Evolutionary conservation across 306 rosid genomes (phyloP), one percentile per base, ranked within the genome.

Genomic region (Ziziphus jujuba): DNA sequence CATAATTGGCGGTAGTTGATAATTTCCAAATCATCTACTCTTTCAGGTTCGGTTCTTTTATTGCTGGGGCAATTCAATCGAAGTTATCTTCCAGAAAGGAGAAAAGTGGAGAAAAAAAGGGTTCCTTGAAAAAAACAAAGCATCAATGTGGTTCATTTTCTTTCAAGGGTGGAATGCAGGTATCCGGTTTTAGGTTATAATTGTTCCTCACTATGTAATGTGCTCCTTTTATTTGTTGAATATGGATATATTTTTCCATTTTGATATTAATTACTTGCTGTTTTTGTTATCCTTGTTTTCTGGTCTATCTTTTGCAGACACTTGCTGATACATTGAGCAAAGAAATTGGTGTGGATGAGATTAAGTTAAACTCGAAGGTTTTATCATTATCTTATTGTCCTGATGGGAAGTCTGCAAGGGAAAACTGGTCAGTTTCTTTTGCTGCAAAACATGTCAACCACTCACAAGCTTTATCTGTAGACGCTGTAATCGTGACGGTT

Each of bases 81-180:
- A 86, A 80, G 34, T 78, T 87, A 36, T 77, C 80, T 81, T n/a
- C 74, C 73, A 84, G 81, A 71, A 86, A 67, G 75, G 91, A 65
- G 63, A 84, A 84, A 62, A 64, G 72, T 67, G 78, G 66, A 76
- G 80, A 77, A 75, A 75, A 62, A 31, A 85, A 73, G 49, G 73
- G 44, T 51, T 66, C 81, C 54, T 21, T 48, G 28, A 76, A 64
- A 67, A 79, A 75, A 72, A 73, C 72, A 74, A 87, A 89, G 82
- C 83, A 16, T 23, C 82, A 59, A 53, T 84, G 78, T 17, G 98
- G 98, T 76, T 92, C 98, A 54, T 92, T 92, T 84, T 89, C 98
- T 56, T 92, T 92, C 74, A 80, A 70, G 44, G 91, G 95, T 76
- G 98, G 98, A 65, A 92, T 92, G 98, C 97, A 90, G 97, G 98